phyloP scores from a whole-genome alignment of 441 rosid species.

The Brassica balearica region DNA sequence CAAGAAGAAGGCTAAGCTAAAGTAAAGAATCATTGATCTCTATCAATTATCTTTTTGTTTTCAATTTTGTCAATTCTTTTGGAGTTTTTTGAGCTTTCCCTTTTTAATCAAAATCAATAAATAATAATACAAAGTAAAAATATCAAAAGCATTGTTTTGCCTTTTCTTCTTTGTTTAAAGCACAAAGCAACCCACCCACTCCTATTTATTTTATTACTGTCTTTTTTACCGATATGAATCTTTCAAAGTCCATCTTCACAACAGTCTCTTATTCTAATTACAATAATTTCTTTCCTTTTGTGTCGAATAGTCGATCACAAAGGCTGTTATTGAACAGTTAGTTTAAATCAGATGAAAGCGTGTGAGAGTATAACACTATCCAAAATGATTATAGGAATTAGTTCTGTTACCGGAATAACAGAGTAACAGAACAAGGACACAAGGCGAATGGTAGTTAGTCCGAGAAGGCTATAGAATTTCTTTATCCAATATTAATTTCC shows the following conservation, averaged over 20 bases:
- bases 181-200: constrained; percentile 47
- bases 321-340: constrained; percentile 1
- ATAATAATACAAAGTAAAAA: constrained; percentile 4
- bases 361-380: background rate
- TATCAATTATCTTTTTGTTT: background rate
- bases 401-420: background rate
- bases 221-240: constrained; percentile 16
- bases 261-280: background rate
- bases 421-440: too few species aligned
- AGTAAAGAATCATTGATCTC: constrained; percentile 38
- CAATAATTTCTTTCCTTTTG: background rate
- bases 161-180: constrained; percentile 41
- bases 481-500: too few species aligned
- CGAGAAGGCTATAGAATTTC: too few species aligned
- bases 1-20: constrained; percentile 26
- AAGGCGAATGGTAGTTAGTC: too few species aligned
- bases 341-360: constrained; percentile 13
- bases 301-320: constrained; percentile 15
- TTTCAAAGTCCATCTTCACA: constrained; percentile 30
- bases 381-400: constrained; percentile 5
- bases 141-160: constrained; percentile 35
- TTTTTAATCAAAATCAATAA: constrained; percentile 28
- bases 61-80: constrained; percentile 23
- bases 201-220: constrained; percentile 1
- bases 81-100: constrained; percentile 23